Base-by-base conservation (phyloP, 225 moss, liverwort and hornwort genomes). In the Lunularia cruciata region DNA sequence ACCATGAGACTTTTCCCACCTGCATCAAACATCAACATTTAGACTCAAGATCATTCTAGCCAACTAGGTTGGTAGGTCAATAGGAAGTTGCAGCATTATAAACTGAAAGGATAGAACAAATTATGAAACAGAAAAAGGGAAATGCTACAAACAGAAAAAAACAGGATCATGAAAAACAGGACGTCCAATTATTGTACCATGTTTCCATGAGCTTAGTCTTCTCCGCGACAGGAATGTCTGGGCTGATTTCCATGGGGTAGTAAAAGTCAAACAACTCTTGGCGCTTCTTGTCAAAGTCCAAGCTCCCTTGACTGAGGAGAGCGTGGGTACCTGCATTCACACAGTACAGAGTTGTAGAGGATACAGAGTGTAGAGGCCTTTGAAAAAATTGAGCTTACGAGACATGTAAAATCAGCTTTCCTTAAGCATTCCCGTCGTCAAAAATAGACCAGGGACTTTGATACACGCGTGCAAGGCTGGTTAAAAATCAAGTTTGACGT, bases 1-100 rank as follows among this genome's bases (percentile, higher is more conserved):
- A 74, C 73, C 72, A 64, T 91, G 90, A 62, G 88, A 88, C 71
- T 91, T 91, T 76, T 77, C 85, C 88, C 90, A 91, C 90, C 87
- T 90, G 85, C 43, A 70, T 31, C 23, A 45, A n/a, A 40, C n/a
- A 39, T 31, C n/a, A 11, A 55, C 22, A 32, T 10, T 30, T 22
- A 22, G 12, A 32, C 23, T 11, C 27, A 1, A 27, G 3, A 51
- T n/a, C n/a, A n/a, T n/a, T n/a, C n/a, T n/a, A 51, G n/a, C 20
- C 25, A 3, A 51, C n/a, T 2, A 23, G 25, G 6, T n/a, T n/a
- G 6, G 51, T 23, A 51, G 54, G 3, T 28, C 10, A 3, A 27
- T 25, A 54, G 43, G 28, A 27, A 54, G 9, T 8, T n/a, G n/a
- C 27, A 25, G 54, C 11, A 6, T 25, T 3, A 54, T 25, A 27